Conservation (phyloP, 106 monocot species). For the Narthecium ossifragum region DNA sequence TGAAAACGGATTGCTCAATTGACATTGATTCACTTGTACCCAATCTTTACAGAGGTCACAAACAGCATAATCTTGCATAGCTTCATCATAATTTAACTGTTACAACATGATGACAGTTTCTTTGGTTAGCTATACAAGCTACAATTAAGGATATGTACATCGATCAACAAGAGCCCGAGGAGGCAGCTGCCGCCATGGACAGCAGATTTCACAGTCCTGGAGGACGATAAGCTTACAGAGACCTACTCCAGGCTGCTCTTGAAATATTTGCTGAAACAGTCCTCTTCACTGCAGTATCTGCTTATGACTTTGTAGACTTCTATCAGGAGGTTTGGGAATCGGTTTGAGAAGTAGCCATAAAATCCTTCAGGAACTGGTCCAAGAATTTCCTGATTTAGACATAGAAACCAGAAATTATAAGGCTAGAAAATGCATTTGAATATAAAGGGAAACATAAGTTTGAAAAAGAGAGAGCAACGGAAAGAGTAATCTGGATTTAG, state of each 20-base stretch:
- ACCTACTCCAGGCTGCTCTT: constrained; percentile 9
- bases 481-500: background rate
- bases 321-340: constrained; percentile 60
- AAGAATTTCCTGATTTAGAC: constrained; percentile 30
- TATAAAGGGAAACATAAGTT: background rate
- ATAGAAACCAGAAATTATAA: background rate
- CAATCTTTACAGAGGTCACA: too few species aligned
- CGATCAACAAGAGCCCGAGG: background rate
- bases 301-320: constrained; percentile 52
- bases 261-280: constrained; percentile 51
- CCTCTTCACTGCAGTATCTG: constrained; percentile 43
- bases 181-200: background rate
- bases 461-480: background rate
- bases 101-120: too few species aligned
- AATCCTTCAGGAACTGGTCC: constrained; percentile 66
- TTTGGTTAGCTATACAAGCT: background rate
- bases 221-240: background rate
- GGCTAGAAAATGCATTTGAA: background rate
- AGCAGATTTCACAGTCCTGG: background rate
- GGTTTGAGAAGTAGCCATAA: constrained; percentile 38
- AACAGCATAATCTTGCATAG: background rate
- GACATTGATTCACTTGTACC: too few species aligned
- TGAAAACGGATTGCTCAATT: background rate
- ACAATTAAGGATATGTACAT: background rate
- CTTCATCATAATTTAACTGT: too few species aligned